Base-by-base conservation (phyloP, 495 filamentous ascomycete species). In the Jackrogersella multiformis region DNA sequence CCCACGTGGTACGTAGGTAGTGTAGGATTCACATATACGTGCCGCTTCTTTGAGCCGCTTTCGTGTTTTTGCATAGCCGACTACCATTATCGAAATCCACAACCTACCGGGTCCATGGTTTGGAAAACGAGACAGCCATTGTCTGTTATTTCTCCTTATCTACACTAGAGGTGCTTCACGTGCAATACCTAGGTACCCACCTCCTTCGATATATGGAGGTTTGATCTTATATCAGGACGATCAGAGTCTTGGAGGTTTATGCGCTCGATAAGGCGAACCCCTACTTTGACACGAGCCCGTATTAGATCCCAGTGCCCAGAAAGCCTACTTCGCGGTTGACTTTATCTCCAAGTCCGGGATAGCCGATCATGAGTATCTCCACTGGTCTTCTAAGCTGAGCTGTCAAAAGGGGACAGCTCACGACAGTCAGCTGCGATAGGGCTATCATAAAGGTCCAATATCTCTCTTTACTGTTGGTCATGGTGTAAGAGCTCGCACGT, bases 1-100 rank as follows among this genome's bases (percentile, higher is more conserved):
- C 61, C 56, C 61, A 69, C 61, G 66, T 69, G 66, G 61, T 51
- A 44, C 23, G 41, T 44, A 44, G n/a, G n/a, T n/a, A n/a, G n/a
- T n/a, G n/a, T n/a, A 20, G 45, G 18, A 32, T 46, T 68, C 44
- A 34, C 39, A 48, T 24, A 5, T 10, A 6, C 13, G 15, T 24
- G 10, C 15, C 28, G 49, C 32, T 39, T 46, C 44, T 12, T 53
- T 52, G 48, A 34, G 48, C 48, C 28, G 49, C 32, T 34, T 53
- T 20, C 8, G 5, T 36, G 9, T 34, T 13, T 21, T 28, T 34
- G 18, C 45, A 26, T 9, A 10, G 3, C 26, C 13, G 5, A 15
- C 24, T 8, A n/a, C 26, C n/a, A n/a, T 18, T n/a, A 1, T 16
- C 45, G 13, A 28, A 30, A 8, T 46, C 15, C 41, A 36, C 39